Evolutionary conservation across 257 asterid genomes (phyloP), one percentile per base, ranked within the genome.

Genomic region (Rehmannia glutinosa): DNA sequence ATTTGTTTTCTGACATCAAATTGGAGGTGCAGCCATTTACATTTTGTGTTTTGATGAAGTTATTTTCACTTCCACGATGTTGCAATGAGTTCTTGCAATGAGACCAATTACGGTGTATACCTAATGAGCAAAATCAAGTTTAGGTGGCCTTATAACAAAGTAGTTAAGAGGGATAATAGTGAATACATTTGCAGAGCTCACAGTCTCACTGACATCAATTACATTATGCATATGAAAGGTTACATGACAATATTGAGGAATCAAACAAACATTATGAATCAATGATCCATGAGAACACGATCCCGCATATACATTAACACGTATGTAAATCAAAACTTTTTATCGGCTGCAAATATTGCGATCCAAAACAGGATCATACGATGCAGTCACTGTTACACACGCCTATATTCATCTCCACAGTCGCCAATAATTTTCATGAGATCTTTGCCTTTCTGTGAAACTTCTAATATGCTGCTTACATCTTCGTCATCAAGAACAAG

Each of bases 401-500:
- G 92, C 81, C 97, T 83, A 70, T 93, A 93, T 69, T 93, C 97
- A 66, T 93, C 99, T 2, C 99, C 99, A 60, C 97, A 93, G 70
- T 93, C 96, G 6, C 96, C 96, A 25, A 88, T 93, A 32, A 86
- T 68, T 60, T 77, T 83, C 56, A 84, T 82, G 42, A 93, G 95
- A 81, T 90, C 87, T 81, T 76, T 90, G 57, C 96, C 95, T 61
- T 86, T 90, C 81, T 63, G 77, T 2, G 95, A 72, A 36, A 81
- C 95, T 73, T 85, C 82, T 59, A 69, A 72, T 60, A 88, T 93
- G 76, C 84, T 84, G 81, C 64, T 61, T 8, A 76, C 59, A 32
- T 90, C 99, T 1, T 93, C 96, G 33, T 78, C 87, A 39, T 93
- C 99, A 42, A 90, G 99, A 59, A 68, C 82, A 16, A 91, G 86